Evolutionary conservation across 2,329 filamentous ascomycete species (phyloP).

Genomic region (Aureobasidium vineae): DNA sequence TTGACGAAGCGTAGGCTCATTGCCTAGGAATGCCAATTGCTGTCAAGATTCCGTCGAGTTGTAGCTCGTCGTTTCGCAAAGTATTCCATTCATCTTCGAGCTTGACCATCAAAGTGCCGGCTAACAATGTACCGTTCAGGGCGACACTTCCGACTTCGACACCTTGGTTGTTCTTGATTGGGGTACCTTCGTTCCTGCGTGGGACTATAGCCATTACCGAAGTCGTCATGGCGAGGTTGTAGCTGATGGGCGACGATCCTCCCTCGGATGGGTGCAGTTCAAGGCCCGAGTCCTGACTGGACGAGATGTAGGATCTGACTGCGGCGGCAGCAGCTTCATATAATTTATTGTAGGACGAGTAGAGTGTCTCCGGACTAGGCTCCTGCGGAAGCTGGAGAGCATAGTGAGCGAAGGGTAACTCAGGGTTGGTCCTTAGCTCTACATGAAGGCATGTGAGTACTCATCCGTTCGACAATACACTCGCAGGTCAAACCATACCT

Average conservation of each 20-base stretch:
- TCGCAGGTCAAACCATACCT: neutral
- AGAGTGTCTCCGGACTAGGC: slow-evolving; percentile 41
- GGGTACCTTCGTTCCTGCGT: slow-evolving; percentile 47
- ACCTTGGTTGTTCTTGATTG: slow-evolving; percentile 42
- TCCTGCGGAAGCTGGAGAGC: slow-evolving; percentile 44
- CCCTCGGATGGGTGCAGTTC: slow-evolving; percentile 34
- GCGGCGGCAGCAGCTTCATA: slow-evolving; percentile 38
- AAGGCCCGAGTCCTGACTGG: slow-evolving; percentile 36
- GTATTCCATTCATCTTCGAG: slow-evolving; percentile 54
- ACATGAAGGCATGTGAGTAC: neutral
- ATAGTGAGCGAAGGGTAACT: slow-evolving; percentile 53
- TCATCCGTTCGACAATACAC: neutral
- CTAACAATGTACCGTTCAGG: slow-evolving; percentile 58
- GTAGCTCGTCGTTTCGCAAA: slow-evolving; percentile 43
- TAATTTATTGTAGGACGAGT: slow-evolving; percentile 39
- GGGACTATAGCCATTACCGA: slow-evolving; percentile 55
- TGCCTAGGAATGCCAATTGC: slow-evolving; percentile 42
- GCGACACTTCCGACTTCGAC: slow-evolving; percentile 47
- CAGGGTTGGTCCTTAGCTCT: slow-evolving; percentile 1
- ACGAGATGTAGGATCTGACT: slow-evolving; percentile 44
- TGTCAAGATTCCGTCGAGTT: slow-evolving; percentile 47
- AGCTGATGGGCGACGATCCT: slow-evolving; percentile 52
- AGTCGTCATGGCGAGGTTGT: slow-evolving; percentile 59
- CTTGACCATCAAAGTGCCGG: slow-evolving; percentile 60
- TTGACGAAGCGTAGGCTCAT: neutral